Base-by-base conservation (phyloP, 1,284 basidiomycete genomes). In the Sphagnurus paluster region DNA sequence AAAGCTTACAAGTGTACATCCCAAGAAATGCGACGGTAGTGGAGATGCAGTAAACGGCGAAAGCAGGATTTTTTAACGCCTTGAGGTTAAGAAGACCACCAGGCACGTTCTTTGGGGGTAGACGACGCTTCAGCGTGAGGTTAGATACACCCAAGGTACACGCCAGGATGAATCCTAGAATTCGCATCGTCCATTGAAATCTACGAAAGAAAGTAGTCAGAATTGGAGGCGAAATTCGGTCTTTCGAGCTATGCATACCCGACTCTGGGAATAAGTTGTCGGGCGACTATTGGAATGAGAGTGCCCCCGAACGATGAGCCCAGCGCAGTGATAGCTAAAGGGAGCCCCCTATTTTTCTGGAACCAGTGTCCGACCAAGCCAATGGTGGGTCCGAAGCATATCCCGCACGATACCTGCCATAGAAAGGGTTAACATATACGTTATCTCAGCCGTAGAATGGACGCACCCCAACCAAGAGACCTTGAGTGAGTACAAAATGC, bases 151-250 rank as follows among this genome's bases (percentile, higher is more conserved):
- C 62, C 2, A 79, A 57, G 7, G 64, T 57, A 16, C 62, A 52
- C 6, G 77, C 39, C 7, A 78, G 56, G 19, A 80, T 69, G 54
- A 77, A 76, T 0, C 68, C 77, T 10, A 79, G 51, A 33, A 77
- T 70, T 14, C 77, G 68, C 70, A 80, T 75, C 1, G 77, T 75
- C 77, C 79, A 80, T 19, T 61, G 62, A 58, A 79, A 79, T 0
- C 75, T 76, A 33, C 34, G 21, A 4, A 28, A 7, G 4, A 33
- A 10, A 14, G 4, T 32, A 17, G 13, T 26, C 2, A 9, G 20
- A 34, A 26, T 21, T 10, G 24, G n/a, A 25, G 13, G n/a, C 21
- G 7, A 23, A 20, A 14, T 7, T 8, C 24, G 23, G 37, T 9
- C 8, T 7, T 6, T 52, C n/a, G n/a, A n/a, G n/a, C n/a, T n/a